A percentile compares a stretch with the other conserved stretches of the same genome.
Evolutionary conservation across 805 yeast species (phyloP).

Genomic region (Ogataea methanolica): DNA sequence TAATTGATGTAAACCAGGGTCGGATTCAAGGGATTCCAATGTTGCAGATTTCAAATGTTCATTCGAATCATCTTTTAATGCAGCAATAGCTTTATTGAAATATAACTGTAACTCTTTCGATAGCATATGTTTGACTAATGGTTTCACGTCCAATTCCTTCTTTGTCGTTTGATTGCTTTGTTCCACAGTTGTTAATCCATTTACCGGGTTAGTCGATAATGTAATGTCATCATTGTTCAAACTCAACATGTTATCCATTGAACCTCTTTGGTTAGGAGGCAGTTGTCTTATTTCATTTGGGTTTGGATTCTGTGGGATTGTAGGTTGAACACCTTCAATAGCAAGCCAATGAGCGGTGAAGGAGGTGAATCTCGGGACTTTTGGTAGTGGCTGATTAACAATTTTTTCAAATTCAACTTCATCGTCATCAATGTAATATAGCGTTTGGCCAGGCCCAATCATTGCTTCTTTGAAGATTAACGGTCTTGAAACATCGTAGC

Average conservation of each 20-base stretch:
- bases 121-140: conserved; percentile 89
- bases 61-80: conserved; percentile 55
- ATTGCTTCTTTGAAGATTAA: conserved; percentile 81
- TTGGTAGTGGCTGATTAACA: conserved; percentile 90
- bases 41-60: conserved; percentile 73
- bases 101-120: conserved; percentile 92
- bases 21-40: conserved; percentile 75
- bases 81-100: conserved; percentile 84
- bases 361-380: conserved; percentile 87
- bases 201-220: conserved; percentile 24
- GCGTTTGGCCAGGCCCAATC: conserved; percentile 87
- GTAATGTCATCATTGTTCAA: conserved; percentile 43
- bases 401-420: conserved; percentile 92
- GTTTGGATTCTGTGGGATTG: conserved; percentile 93
- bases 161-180: conserved; percentile 25
- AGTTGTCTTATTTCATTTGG: conserved; percentile 70
- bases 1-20: conserved; percentile 94
- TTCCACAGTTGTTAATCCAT: conserved; percentile 26
- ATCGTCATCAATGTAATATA: conserved; percentile 86
- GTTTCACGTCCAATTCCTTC: conserved; percentile 65
- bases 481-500: conserved; percentile 70
- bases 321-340: conserved; percentile 97
- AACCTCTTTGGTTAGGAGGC: conserved; percentile 79
- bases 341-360: conserved; percentile 98
- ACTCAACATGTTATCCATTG: conserved; percentile 59